Conservation (phyloP, 176 grass and related monocot species). For the Avena insularis region DNA sequence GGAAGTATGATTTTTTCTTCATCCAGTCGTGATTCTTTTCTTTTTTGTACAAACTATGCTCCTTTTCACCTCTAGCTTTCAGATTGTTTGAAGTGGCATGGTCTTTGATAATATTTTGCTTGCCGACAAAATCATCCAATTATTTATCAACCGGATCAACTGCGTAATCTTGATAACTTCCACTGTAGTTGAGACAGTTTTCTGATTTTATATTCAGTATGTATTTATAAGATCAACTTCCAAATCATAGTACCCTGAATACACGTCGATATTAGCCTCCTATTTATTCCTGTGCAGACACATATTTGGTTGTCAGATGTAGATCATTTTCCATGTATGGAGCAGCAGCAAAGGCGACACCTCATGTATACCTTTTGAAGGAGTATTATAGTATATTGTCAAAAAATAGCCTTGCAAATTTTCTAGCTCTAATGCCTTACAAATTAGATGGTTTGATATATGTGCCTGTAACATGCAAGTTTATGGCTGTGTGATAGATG, state of each 20-base stretch:
- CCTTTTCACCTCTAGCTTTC: slow-evolving; percentile 57
- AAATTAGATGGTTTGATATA: background rate
- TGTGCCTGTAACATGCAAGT: slow-evolving; percentile 22
- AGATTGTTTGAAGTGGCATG: slow-evolving; percentile 27
- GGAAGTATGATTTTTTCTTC: too few relatives aligned
- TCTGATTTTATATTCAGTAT: too few relatives aligned
- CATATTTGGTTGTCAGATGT: too few relatives aligned
- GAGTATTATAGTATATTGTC: background rate
- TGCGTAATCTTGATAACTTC: slow-evolving; percentile 57
- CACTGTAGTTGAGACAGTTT: too few relatives aligned
- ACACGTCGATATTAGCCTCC: too few relatives aligned
- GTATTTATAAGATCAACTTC: too few relatives aligned
- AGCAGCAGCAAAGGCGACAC: background rate
- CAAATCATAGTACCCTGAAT: too few relatives aligned
- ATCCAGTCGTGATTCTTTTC: too few relatives aligned
- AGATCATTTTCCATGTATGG: too few relatives aligned
- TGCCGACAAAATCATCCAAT: slow-evolving; percentile 42
- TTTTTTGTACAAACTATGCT: too few relatives aligned
- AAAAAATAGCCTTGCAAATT: background rate
- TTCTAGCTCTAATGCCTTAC: background rate
- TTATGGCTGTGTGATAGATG: slow-evolving; percentile 25
- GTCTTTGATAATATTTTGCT: slow-evolving; percentile 41
- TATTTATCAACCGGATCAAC: slow-evolving; percentile 49
- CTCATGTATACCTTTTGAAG: background rate
- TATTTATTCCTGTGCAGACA: too few relatives aligned